These are phyloP conservation scores for Carex kokanica DNA, from an alignment of 176 grass and related monocot genomes.

Conservation along the genomic window DNA sequence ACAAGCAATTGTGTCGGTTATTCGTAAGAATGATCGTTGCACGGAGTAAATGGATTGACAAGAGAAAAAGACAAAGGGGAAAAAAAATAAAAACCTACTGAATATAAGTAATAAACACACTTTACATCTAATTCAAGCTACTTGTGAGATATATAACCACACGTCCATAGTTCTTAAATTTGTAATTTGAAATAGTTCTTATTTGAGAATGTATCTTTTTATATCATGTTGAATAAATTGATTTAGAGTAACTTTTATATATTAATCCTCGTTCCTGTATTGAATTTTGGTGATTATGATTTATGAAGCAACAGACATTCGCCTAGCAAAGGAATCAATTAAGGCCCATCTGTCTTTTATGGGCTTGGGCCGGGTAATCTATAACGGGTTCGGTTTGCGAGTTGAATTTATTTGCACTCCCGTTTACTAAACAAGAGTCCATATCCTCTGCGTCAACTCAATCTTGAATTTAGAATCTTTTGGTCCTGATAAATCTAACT, in stretches of 20 bases:
- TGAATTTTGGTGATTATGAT: not conserved
- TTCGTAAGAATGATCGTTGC: not conserved
- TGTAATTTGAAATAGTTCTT: not conserved
- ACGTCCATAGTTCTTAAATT: not conserved
- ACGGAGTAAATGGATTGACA: not conserved
- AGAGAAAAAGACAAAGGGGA: not conserved
- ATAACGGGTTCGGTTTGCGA: not conserved
- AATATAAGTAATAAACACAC: constrained; percentile 1
- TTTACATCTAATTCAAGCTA: not conserved
- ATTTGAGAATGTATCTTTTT: not conserved
- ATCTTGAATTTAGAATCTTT: too few species aligned
- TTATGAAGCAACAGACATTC: not conserved
- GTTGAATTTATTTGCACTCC: not conserved
- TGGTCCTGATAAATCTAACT: too few species aligned
- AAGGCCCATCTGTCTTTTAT: not conserved
- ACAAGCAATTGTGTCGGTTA: not conserved
- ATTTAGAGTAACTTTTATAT: not conserved
- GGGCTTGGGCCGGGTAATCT: not conserved
- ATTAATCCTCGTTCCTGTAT: not conserved
- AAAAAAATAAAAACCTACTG: not conserved
- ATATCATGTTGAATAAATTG: not conserved
- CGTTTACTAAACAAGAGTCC: not conserved
- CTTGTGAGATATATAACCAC: not conserved
- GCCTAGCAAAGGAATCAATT: not conserved
- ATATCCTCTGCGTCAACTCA: too few species aligned